These are phyloP conservation scores for Tilletia caries DNA, from an alignment of 1,284 basidiomycete genomes.

Conservation along the genomic window DNA sequence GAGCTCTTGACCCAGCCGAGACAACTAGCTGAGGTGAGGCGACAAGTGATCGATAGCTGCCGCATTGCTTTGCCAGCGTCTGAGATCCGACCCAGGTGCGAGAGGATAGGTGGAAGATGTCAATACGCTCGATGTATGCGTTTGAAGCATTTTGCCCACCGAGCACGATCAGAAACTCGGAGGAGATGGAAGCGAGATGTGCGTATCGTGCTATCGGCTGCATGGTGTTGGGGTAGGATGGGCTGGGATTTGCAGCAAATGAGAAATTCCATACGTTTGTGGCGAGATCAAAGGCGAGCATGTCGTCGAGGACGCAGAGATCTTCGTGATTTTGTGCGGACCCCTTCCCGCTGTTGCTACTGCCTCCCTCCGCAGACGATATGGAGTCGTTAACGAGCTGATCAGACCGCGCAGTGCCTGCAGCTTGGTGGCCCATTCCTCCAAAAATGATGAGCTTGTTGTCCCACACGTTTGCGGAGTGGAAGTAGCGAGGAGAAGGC, in stretches of 20 bases:
- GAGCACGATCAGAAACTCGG: constrained; percentile 70
- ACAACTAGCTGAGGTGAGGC: constrained; percentile 12
- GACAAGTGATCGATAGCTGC: constrained; percentile 41
- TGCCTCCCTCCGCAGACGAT: not conserved
- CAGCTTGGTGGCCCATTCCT: constrained; percentile 41
- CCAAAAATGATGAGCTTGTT: constrained; percentile 45
- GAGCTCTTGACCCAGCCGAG: not conserved
- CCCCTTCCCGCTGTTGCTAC: not conserved
- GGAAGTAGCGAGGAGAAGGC: constrained; percentile 47
- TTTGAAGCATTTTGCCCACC: constrained; percentile 77
- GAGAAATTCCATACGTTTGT: constrained; percentile 40
- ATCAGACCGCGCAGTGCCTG: constrained; percentile 12
- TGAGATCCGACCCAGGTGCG: constrained; percentile 33
- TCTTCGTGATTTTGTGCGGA: constrained; percentile 20
- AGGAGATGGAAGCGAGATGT: constrained; percentile 40
- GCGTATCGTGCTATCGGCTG: constrained; percentile 40
- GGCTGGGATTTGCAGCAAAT: constrained; percentile 15
- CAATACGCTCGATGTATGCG: constrained; percentile 54
- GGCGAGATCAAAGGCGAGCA: constrained; percentile 40
- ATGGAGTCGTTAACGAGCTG: not conserved
- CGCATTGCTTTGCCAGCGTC: constrained; percentile 39
- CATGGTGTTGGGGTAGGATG: not conserved
- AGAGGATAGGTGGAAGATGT: constrained; percentile 37
- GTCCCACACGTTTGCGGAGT: constrained; percentile 45
- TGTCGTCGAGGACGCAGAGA: constrained; percentile 42